Evolutionary conservation across 2,329 filamentous ascomycete species (phyloP).

Genomic region (Pezicula neosporulosa): DNA sequence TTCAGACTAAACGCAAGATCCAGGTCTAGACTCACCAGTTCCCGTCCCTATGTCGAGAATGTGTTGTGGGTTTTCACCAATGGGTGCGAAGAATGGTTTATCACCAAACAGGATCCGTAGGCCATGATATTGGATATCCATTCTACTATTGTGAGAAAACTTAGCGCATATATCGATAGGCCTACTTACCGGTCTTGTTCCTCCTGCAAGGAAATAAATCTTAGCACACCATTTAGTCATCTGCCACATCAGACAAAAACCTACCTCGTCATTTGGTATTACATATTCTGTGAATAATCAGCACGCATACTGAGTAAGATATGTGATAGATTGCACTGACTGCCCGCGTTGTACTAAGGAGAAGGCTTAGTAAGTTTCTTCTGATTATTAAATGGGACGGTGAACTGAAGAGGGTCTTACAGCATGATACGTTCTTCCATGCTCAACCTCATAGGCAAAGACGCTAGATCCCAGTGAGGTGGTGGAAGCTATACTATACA

Average conservation of each 20-base stretch:
- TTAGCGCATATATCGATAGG: slow-evolving; percentile 25
- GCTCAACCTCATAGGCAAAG: slow-evolving; percentile 6
- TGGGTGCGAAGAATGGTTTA: slow-evolving; percentile 35
- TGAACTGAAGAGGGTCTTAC: slow-evolving; percentile 1
- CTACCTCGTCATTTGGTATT: slow-evolving; percentile 16
- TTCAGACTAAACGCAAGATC: slow-evolving; percentile 16
- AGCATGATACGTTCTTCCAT: slow-evolving; percentile 17
- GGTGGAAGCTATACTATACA: not conserved
- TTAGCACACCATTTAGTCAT: not conserved
- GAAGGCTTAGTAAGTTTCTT: not conserved
- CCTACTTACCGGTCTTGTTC: slow-evolving; percentile 9
- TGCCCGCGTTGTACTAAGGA: slow-evolving; percentile 9
- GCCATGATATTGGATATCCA: slow-evolving; percentile 30
- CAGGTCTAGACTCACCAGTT: slow-evolving; percentile 30
- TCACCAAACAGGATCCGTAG: slow-evolving; percentile 34
- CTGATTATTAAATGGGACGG: slow-evolving; percentile 3
- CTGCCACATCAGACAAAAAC: not conserved
- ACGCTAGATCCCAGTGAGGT: not conserved
- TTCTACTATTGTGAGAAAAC: slow-evolving; percentile 3
- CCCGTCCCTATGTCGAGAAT: slow-evolving; percentile 37
- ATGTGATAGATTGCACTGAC: not conserved
- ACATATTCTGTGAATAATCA: slow-evolving; percentile 15
- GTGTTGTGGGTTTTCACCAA: slow-evolving; percentile 31
- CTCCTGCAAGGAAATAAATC: not conserved
- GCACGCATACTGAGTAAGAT: not conserved